Conservation (phyloP, 345 rosid species). For the Populus nigra region DNA sequence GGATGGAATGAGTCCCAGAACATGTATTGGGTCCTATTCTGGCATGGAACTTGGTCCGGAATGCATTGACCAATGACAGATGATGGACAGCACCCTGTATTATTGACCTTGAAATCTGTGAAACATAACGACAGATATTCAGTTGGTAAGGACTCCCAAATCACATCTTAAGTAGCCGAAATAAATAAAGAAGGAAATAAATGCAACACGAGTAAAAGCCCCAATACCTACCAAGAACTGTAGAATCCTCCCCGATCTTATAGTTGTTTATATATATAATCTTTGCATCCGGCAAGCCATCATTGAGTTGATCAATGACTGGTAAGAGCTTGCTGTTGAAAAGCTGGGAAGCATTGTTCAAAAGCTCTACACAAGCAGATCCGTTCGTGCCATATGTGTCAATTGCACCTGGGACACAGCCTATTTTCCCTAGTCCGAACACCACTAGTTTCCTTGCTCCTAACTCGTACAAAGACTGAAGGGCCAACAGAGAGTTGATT, state of each 20-base stretch:
- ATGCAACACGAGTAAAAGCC: background rate
- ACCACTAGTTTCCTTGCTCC: conserved; percentile 42
- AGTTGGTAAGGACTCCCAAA: background rate
- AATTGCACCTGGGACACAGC: conserved; percentile 22
- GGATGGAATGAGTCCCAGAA: conserved; percentile 61
- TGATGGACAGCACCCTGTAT: conserved; percentile 2
- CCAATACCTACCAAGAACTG: background rate
- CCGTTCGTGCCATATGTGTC: conserved; percentile 21
- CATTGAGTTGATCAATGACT: conserved; percentile 26
- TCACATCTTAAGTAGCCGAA: too few relatives aligned
- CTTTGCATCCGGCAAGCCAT: conserved; percentile 18
- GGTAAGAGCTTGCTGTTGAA: conserved; percentile 26
- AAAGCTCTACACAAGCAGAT: conserved; percentile 15
- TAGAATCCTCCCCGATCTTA: background rate
- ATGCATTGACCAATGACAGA: conserved; percentile 17
- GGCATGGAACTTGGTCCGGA: conserved; percentile 30
- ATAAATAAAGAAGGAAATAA: background rate
- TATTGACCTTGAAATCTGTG: conserved; percentile 5
- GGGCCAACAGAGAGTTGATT: background rate
- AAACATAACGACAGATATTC: background rate
- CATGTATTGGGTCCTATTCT: conserved; percentile 25
- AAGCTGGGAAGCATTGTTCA: conserved; percentile 16
- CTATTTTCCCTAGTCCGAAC: conserved; percentile 32
- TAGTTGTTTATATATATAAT: conserved; percentile 24
- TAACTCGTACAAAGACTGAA: conserved; percentile 24